Evolutionary conservation across 2,329 filamentous ascomycete genomes (phyloP).

Genomic region (Fonsecaea nubica): DNA sequence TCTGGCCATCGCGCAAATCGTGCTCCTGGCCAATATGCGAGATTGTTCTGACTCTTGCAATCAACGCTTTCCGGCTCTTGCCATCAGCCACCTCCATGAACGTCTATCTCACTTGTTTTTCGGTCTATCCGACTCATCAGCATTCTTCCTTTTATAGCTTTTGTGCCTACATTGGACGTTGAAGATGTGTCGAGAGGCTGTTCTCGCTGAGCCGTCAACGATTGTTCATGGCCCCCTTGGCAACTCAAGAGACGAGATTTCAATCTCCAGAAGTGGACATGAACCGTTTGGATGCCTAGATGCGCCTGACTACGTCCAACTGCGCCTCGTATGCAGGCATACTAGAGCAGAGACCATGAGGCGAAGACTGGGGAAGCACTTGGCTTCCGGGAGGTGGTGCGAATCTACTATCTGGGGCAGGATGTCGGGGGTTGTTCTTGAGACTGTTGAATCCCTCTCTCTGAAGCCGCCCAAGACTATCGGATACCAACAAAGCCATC

Average conservation of each 20-base stretch:
- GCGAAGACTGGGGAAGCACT: not conserved
- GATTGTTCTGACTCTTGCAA: constrained; percentile 82
- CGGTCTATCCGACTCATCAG: constrained; percentile 75
- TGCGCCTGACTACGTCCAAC: constrained; percentile 7
- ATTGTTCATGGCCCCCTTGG: not conserved
- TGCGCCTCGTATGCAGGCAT: constrained; percentile 1
- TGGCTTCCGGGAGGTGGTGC: no score
- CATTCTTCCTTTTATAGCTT: constrained; percentile 78
- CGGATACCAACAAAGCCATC: no score
- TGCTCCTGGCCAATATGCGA: constrained; percentile 94
- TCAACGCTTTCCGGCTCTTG: constrained; percentile 90
- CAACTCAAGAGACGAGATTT: not conserved
- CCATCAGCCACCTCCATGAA: constrained; percentile 96
- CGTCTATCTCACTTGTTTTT: constrained; percentile 86
- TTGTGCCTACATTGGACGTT: constrained; percentile 81
- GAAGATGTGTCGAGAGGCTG: constrained; percentile 83
- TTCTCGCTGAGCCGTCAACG: not conserved
- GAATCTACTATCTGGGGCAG: no score
- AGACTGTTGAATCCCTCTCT: no score
- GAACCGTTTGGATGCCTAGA: not conserved
- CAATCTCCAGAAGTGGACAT: not conserved
- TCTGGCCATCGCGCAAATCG: constrained; percentile 90
- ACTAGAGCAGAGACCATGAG: no score
- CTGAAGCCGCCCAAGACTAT: no score
- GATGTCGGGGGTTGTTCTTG: no score